Evolutionary conservation across 805 yeast genomes (phyloP).

Genomic region (Wickerhamiella azymoides): DNA sequence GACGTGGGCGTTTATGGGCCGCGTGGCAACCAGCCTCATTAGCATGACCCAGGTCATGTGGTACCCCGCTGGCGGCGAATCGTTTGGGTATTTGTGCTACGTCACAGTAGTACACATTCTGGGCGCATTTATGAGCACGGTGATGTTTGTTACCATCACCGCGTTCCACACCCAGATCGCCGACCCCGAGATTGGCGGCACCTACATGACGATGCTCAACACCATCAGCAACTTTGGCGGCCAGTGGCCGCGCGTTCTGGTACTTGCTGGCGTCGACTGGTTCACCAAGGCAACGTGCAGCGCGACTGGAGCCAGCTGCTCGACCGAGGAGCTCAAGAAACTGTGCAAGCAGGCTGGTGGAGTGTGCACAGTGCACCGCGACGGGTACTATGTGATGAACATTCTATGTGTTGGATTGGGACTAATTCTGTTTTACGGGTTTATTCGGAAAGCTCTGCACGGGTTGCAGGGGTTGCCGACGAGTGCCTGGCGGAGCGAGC

Average conservation of each 20-base stretch:
- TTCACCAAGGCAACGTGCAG: slow-evolving; percentile 54
- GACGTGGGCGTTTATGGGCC: slow-evolving; percentile 75
- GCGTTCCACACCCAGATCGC: slow-evolving; percentile 94
- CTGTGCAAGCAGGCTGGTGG: slow-evolving; percentile 47
- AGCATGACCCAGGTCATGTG: slow-evolving; percentile 60
- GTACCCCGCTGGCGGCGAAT: slow-evolving; percentile 48
- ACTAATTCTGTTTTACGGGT: slow-evolving; percentile 42
- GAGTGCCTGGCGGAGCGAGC: slow-evolving; percentile 42
- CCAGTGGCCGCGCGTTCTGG: slow-evolving; percentile 87
- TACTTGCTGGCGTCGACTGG: slow-evolving; percentile 65
- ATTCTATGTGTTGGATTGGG: slow-evolving; percentile 59
- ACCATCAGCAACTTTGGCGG: slow-evolving; percentile 91
- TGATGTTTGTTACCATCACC: slow-evolving; percentile 86
- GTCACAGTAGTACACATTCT: slow-evolving; percentile 72
- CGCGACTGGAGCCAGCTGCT: slow-evolving; percentile 22
- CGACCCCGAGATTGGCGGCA: slow-evolving; percentile 92
- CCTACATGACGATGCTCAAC: slow-evolving; percentile 92
- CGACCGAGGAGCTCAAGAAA: slow-evolving; percentile 30
- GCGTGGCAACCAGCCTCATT: slow-evolving; percentile 57
- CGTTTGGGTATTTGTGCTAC: slow-evolving; percentile 43
- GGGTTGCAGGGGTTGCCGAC: slow-evolving; percentile 59
- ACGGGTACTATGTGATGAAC: slow-evolving; percentile 79
- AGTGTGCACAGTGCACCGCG: slow-evolving; percentile 37
- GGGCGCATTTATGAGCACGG: slow-evolving; percentile 85
- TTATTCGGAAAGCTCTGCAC: slow-evolving; percentile 49